Percentiles rank a stretch among this genome's conserved stretches.
Evolutionary conservation across 1,139 yeast species (phyloP).

Genomic region (Kodamaea sp.): DNA sequence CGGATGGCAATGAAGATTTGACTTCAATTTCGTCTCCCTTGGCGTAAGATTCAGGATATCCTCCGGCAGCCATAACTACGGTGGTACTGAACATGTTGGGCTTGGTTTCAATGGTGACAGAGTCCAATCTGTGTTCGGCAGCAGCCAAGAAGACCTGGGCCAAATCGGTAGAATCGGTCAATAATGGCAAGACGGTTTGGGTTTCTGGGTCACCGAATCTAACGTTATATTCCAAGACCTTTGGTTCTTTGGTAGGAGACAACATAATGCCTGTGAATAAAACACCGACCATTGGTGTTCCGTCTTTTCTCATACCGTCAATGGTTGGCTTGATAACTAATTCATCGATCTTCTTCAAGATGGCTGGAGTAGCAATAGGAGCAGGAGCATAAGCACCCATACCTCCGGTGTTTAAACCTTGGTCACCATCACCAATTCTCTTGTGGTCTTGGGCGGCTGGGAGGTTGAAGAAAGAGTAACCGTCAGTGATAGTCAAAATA

Average conservation of each 20-base stretch:
- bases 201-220: slow-evolving; percentile 99
- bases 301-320: slow-evolving; percentile 95
- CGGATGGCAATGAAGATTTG: slow-evolving; percentile 44
- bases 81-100: slow-evolving; percentile 75
- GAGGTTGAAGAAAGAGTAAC: slow-evolving; percentile 84
- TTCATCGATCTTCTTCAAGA: slow-evolving; percentile 68
- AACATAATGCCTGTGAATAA: slow-evolving; percentile 97
- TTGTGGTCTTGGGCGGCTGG: slow-evolving; percentile 99
- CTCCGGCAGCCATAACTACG: slow-evolving; percentile 95
- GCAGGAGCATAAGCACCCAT: slow-evolving; percentile 99
- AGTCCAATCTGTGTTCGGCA: slow-evolving; percentile 91
- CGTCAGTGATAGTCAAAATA: slow-evolving; percentile 89
- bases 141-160: slow-evolving; percentile 92
- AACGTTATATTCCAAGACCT: slow-evolving; percentile 94
- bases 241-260: slow-evolving; percentile 76
- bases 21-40: slow-evolving; percentile 86
- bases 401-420: slow-evolving; percentile 97
- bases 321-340: slow-evolving; percentile 86
- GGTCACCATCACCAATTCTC: slow-evolving; percentile 89
- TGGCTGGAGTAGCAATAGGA: slow-evolving; percentile 76
- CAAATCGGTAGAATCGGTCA: slow-evolving; percentile 81
- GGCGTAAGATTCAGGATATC: slow-evolving; percentile 85
- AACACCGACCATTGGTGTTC: slow-evolving; percentile 93
- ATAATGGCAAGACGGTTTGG: slow-evolving; percentile 88
- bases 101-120: slow-evolving; percentile 67